phyloP scores from a whole-genome alignment of 2,329 filamentous ascomycete species.

The Peltaster fructicola region DNA sequence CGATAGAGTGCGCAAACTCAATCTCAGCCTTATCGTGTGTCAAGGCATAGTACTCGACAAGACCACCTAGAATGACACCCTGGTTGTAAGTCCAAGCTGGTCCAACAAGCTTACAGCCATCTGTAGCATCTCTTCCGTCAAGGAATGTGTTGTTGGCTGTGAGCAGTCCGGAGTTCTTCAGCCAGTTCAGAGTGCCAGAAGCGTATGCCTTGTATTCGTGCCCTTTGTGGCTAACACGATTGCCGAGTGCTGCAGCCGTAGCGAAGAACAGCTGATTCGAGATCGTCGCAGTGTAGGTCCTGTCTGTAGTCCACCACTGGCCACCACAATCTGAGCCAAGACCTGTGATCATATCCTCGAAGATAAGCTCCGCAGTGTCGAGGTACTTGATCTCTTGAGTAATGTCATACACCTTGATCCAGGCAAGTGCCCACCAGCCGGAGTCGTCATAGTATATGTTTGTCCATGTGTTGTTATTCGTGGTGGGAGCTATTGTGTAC shows the following conservation, averaged over 20 bases:
- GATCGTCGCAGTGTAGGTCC: constrained; percentile 31
- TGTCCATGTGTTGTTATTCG: constrained; percentile 17
- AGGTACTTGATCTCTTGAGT: constrained; percentile 28
- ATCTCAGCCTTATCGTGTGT: constrained; percentile 18
- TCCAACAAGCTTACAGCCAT: constrained; percentile 24
- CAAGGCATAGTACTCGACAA: constrained; percentile 34
- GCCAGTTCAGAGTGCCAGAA: constrained; percentile 32
- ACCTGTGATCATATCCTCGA: constrained; percentile 24
- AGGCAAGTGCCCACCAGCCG: constrained; percentile 34
- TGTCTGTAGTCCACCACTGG: constrained; percentile 27
- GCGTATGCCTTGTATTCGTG: constrained; percentile 29
- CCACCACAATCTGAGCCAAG: constrained; percentile 26
- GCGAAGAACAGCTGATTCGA: constrained; percentile 38
- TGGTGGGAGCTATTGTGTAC: constrained; percentile 10
- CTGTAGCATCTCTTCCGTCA: constrained; percentile 30
- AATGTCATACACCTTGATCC: constrained; percentile 35
- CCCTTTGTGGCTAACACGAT: constrained; percentile 24
- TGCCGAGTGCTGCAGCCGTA: constrained; percentile 35
- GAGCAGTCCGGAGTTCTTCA: constrained; percentile 29
- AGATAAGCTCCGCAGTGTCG: constrained; percentile 28
- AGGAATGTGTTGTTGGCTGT: constrained; percentile 32
- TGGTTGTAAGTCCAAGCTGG: constrained; percentile 39
- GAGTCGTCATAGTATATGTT: constrained; percentile 35
- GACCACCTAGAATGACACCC: constrained; percentile 41
- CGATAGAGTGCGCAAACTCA: constrained; percentile 18